Evolutionary conservation across 192 early-diverging fungal species (phyloP).

Genomic region (Mortierella hygrophila): DNA sequence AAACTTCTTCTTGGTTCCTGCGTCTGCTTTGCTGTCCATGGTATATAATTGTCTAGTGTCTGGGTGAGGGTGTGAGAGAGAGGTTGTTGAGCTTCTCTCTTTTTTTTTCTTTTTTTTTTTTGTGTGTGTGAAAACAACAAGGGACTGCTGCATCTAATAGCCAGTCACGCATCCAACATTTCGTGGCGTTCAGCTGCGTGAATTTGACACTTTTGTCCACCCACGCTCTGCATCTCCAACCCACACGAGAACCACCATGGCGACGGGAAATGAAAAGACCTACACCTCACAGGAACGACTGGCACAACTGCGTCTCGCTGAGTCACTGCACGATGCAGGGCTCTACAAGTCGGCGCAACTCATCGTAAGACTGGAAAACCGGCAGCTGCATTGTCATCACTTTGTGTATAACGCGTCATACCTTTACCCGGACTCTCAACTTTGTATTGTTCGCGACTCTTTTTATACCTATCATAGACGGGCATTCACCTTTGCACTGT

Average conservation of each 20-base stretch:
- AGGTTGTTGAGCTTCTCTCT: not conserved
- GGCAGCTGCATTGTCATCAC: not conserved
- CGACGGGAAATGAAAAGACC: not conserved
- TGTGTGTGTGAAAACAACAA: not conserved
- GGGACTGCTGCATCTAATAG: not conserved
- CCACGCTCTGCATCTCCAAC: not conserved
- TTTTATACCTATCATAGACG: conserved; percentile 1
- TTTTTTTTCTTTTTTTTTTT: not conserved
- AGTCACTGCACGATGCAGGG: conserved; percentile 23
- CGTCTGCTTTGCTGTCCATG: conserved; percentile 14
- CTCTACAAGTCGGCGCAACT: conserved; percentile 33
- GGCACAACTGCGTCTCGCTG: conserved; percentile 11
- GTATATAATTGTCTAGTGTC: not conserved
- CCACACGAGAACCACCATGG: conserved; percentile 13
- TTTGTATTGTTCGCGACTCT: not conserved
- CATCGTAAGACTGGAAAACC: conserved; percentile 20
- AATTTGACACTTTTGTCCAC: not conserved
- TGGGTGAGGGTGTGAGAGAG: not conserved
- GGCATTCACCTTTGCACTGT: conserved; percentile 30
- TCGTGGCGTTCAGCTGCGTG: not conserved
- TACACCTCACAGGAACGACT: conserved; percentile 23
- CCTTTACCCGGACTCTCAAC: no score
- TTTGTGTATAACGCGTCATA: no score
- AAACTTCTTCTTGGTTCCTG: conserved; percentile 30
- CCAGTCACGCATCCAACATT: not conserved